Conservation (phyloP, 2,329 filamentous ascomycete genomes). For the Alternaria novae-zelandiae region DNA sequence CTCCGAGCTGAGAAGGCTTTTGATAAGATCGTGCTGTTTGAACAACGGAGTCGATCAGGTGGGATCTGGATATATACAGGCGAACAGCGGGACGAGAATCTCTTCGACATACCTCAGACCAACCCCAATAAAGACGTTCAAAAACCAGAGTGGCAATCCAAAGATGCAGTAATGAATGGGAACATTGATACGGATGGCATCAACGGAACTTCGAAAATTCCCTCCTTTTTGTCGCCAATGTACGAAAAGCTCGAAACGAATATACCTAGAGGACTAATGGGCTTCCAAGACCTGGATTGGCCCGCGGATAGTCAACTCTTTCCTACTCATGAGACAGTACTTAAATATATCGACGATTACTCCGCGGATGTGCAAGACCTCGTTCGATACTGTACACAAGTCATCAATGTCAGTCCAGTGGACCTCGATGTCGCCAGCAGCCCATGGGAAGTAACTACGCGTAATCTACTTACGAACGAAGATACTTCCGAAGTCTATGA, state of each 20-base stretch:
- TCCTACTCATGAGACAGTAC: conserved; percentile 73
- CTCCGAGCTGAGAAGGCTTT: conserved; percentile 75
- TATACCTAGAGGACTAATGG: conserved; percentile 82
- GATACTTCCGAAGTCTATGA: conserved; percentile 59
- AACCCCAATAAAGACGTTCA: conserved; percentile 67
- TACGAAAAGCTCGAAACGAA: conserved; percentile 87
- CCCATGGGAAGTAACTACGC: conserved; percentile 67
- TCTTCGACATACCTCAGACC: conserved; percentile 69
- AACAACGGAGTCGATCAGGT: conserved; percentile 77
- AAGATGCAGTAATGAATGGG: background rate
- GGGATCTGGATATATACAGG: conserved; percentile 86
- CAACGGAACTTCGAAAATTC: conserved; percentile 40
- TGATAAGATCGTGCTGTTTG: conserved; percentile 75
- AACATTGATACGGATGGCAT: background rate
- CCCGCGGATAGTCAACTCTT: conserved; percentile 71
- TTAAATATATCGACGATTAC: conserved; percentile 76
- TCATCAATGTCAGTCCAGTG: conserved; percentile 62
- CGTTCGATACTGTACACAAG: conserved; percentile 73
- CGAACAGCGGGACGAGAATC: conserved; percentile 54
- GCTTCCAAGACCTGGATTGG: conserved; percentile 74
- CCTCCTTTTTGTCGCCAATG: conserved; percentile 80
- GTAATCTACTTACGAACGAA: conserved; percentile 55
- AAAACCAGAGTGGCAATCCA: conserved; percentile 61
- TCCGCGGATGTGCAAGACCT: conserved; percentile 70
- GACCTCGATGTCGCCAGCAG: conserved; percentile 24